Conservation (phyloP, 768 basidiomycete genomes). For the Dacryopinax primogenitus region DNA sequence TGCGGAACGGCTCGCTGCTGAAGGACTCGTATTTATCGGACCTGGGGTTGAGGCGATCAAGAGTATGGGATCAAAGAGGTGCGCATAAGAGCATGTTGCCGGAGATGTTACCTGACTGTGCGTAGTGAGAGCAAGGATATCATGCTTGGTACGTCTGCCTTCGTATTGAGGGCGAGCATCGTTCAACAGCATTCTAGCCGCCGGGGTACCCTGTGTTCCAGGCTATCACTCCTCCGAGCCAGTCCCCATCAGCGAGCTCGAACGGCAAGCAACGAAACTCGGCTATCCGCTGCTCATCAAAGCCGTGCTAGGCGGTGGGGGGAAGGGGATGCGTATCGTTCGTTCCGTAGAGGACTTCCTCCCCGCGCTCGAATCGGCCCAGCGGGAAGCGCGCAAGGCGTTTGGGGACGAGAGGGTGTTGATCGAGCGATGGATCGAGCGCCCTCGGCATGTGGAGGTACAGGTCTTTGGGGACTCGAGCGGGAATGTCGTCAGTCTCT, state of each 20-base stretch:
- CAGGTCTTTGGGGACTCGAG: slow-evolving; percentile 80
- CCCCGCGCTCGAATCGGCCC: slow-evolving; percentile 72
- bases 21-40: slow-evolving; percentile 81
- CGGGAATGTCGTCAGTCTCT: slow-evolving; percentile 81
- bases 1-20: slow-evolving; percentile 55
- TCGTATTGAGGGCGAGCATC: neutral
- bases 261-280: slow-evolving; percentile 51
- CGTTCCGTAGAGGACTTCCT: slow-evolving; percentile 52
- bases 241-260: slow-evolving; percentile 52
- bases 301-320: slow-evolving; percentile 90
- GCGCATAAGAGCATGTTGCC: slow-evolving; percentile 1
- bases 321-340: slow-evolving; percentile 88
- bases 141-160: slow-evolving; percentile 50
- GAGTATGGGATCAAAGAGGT: slow-evolving; percentile 95
- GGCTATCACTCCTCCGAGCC: slow-evolving; percentile 85
- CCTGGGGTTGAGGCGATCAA: slow-evolving; percentile 78
- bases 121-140: slow-evolving; percentile 86
- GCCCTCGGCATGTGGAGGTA: slow-evolving; percentile 84
- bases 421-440: slow-evolving; percentile 77
- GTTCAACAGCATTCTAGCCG: slow-evolving; percentile 37
- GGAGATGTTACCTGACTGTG: neutral
- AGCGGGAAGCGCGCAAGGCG: slow-evolving; percentile 74
- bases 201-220: slow-evolving; percentile 85
- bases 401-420: slow-evolving; percentile 81
- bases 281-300: slow-evolving; percentile 91